These are phyloP conservation scores for Priceomyces medius DNA, from an alignment of 805 yeast species.

Conservation along the genomic window DNA sequence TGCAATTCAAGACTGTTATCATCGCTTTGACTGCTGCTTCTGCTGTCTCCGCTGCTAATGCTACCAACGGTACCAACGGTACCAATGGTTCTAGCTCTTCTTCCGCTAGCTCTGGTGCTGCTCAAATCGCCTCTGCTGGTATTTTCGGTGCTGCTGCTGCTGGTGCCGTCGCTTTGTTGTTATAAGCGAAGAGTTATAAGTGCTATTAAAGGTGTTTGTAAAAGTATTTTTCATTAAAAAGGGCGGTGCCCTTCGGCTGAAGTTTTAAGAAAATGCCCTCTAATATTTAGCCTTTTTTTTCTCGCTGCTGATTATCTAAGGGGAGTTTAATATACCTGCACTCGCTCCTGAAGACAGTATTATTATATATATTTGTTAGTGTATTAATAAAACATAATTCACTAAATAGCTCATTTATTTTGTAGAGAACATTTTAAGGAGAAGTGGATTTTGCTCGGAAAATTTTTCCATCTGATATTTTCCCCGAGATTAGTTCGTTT, in stretches of 20 bases:
- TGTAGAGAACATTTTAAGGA: no score
- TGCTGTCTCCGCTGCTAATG: slow-evolving; percentile 63
- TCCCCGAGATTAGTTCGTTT: no score
- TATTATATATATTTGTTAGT: slow-evolving; percentile 1
- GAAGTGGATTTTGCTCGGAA: no score
- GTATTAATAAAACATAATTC: slow-evolving; percentile 2
- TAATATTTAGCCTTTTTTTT: slow-evolving; percentile 2
- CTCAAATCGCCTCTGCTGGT: slow-evolving; percentile 49
- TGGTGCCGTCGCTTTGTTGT: slow-evolving; percentile 67
- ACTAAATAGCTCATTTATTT: no score
- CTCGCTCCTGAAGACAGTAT: slow-evolving; percentile 1
- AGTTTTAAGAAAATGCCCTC: neutral
- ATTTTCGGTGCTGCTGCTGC: slow-evolving; percentile 81
- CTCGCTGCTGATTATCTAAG: neutral
- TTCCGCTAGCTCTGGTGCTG: slow-evolving; percentile 47
- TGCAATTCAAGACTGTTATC: slow-evolving; percentile 73
- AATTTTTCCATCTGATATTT: no score
- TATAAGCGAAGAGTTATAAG: slow-evolving; percentile 17
- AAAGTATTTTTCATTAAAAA: neutral
- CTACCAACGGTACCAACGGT: slow-evolving; percentile 38
- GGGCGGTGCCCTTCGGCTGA: slow-evolving; percentile 5
- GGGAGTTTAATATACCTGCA: slow-evolving; percentile 2
- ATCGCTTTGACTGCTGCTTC: slow-evolving; percentile 70
- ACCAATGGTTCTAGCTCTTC: slow-evolving; percentile 21
- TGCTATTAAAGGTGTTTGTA: neutral